Evolutionary conservation across 2,329 filamentous ascomycete species (phyloP), one percentile per base, ranked within the genome.

Genomic region (Verticillium nubilum): DNA sequence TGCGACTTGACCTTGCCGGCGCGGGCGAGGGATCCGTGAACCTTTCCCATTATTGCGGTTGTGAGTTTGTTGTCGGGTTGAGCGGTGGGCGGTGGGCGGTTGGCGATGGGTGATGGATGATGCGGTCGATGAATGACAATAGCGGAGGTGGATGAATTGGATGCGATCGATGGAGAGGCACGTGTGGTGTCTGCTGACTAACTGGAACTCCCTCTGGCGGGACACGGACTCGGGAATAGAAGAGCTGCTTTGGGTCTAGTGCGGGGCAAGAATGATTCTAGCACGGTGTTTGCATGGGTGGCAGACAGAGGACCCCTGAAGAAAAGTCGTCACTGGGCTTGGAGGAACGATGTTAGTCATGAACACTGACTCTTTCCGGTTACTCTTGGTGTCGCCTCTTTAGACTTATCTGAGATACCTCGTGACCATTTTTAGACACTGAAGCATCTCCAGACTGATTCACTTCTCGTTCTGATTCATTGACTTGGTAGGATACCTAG

Each of bases 1-100:
- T 94, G 90, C 82, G 91, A 94, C 90, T 96, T 96, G 87, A 96
- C 92, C 86, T 96, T 96, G 84, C 92, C 92, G 83, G 91, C 91
- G 91, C 91, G 91, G 79, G 90, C 90, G 81, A 94, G 89, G 77
- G 91, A 95, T 79, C 90, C 90, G 88, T 94, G 90, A 80, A 93
- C 90, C 84, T 94, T 94, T 84, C 90, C 90, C 90, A 94, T 93
- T 80, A 78, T 90, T 71, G 70, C 68, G 73, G 68, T 68, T 71
- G 72, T 70, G 67, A 66, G 13, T 19, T 55, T 4, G 23, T 37
- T 56, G 25, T 35, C 26, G 26, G 23, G 31, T 10, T 54, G 52
- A 5, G 25, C 17, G 9, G 35, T 10, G 19, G 54, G 28, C 6
- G 26, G 53, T 33, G 26, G 54, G n/a, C n/a, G n/a, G n/a, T n/a